Evolutionary conservation across 2,329 filamentous ascomycete genomes (phyloP).

Genomic region (Ceratocystiopsis sp.): DNA sequence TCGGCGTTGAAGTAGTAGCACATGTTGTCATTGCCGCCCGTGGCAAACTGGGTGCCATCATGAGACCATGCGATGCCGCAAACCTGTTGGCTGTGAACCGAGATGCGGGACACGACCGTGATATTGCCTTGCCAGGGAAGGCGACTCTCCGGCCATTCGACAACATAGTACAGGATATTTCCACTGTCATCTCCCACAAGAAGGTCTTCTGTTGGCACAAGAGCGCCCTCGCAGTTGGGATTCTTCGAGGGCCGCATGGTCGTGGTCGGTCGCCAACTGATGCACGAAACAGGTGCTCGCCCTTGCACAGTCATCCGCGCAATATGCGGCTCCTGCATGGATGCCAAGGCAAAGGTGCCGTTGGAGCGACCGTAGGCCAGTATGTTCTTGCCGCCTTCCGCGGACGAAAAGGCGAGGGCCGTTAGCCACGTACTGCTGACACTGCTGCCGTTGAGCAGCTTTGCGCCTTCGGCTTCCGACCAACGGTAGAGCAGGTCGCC

Average conservation of each 20-base stretch:
- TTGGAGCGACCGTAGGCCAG: slow-evolving; percentile 71
- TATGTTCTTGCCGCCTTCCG: slow-evolving; percentile 56
- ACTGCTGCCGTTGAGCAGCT: slow-evolving; percentile 28
- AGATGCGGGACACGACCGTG: slow-evolving; percentile 59
- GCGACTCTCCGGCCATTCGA: slow-evolving; percentile 66
- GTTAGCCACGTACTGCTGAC: slow-evolving; percentile 49
- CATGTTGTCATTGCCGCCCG: slow-evolving; percentile 82
- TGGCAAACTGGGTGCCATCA: slow-evolving; percentile 61
- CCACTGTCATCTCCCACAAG: slow-evolving; percentile 74
- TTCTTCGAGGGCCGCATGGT: slow-evolving; percentile 35
- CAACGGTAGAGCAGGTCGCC: slow-evolving; percentile 69
- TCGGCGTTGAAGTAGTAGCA: slow-evolving; percentile 65
- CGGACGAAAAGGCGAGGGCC: slow-evolving; percentile 78
- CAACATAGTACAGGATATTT: slow-evolving; percentile 69
- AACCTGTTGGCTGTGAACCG: slow-evolving; percentile 72
- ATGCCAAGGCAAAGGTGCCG: slow-evolving; percentile 62
- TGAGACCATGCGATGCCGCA: slow-evolving; percentile 83
- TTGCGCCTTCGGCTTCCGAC: slow-evolving; percentile 60
- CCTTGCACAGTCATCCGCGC: slow-evolving; percentile 47
- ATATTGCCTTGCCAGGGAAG: slow-evolving; percentile 54
- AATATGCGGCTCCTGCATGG: slow-evolving; percentile 39
- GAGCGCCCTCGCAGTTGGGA: slow-evolving; percentile 25
- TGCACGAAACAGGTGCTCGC: slow-evolving; percentile 54
- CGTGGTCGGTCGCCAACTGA: slow-evolving; percentile 59
- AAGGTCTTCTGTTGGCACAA: slow-evolving; percentile 61